Evolutionary conservation across 331 rosid genomes (phyloP), one percentile per base, ranked within the genome.

Genomic region (Malus hybrid): DNA sequence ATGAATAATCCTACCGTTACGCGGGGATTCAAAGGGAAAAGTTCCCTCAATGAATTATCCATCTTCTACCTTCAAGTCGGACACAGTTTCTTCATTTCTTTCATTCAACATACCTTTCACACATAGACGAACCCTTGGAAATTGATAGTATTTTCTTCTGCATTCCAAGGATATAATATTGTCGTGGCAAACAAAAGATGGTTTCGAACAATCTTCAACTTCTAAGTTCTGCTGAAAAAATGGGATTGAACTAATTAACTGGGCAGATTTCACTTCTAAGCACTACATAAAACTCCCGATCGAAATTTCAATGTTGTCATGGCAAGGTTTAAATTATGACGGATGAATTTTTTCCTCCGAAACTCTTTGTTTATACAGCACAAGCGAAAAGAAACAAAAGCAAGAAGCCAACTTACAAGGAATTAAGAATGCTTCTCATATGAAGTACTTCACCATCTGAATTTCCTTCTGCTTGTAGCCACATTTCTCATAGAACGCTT

Each of bases 381-480:
- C 20, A 16, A 18, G 20, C 3, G 12, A 39, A 39, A 39, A 39
- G 46, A 39, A 39, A 39, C 46, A 39, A 39, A 39, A 52, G 57
- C 19, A 16, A 18, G n/a, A 42, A n/a, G 53, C 60, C 44, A 61
- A 60, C 42, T 61, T 34, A n/a, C 5, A 18, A 55, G 36, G 29
- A 12, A 63, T 10, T 15, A 1, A 50, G 57, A 62, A 77, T 12
- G 58, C 19, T 60, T 61, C 9, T 89, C 91, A 89, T 52, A 34
- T 58, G 79, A 92, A 88, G 80, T 92, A 92, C 86, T 80, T 81
- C 72, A 62, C 92, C 97, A 92, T 92, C 74, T 92, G 92, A 86
- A 92, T 56, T 46, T 74, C 81, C 32, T 88, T 90, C 60, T 82
- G 84, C 73, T 72, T 70, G 75, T 84, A 90, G 9, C 93, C 97